phyloP scores from a whole-genome alignment of 164 flowering plant species.

The Euptelea pleiosperma region DNA sequence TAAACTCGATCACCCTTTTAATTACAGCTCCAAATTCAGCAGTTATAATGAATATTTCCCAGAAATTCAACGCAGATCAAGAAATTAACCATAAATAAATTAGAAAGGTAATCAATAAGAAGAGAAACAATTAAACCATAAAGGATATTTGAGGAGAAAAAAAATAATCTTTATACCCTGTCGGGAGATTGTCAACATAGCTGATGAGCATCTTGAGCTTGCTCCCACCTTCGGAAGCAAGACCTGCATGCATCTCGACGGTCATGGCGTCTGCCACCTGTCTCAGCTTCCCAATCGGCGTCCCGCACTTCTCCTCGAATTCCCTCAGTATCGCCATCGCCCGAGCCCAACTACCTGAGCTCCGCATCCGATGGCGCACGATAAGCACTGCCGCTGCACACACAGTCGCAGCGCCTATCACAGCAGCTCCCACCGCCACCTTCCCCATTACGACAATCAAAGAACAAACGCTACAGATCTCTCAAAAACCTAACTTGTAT shows the following conservation, averaged over 20 bases:
- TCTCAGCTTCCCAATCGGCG: constrained; percentile 53
- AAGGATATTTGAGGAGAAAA: constrained; percentile 3
- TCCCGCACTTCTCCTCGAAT: constrained; percentile 65
- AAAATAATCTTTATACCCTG: constrained; percentile 45
- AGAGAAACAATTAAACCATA: not conserved
- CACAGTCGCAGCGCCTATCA: constrained; percentile 71
- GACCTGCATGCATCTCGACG: constrained; percentile 95
- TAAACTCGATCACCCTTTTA: no score
- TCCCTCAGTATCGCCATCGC: constrained; percentile 66
- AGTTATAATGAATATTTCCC: not conserved
- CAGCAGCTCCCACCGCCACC: constrained; percentile 68
- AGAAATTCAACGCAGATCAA: no score
- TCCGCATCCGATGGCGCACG: constrained; percentile 57
- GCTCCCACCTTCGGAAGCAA: constrained; percentile 90
- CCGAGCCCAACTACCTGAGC: constrained; percentile 53
- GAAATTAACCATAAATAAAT: no score
- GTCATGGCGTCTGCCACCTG: constrained; percentile 92
- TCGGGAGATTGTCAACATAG: constrained; percentile 85
- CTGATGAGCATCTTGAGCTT: constrained; percentile 95
- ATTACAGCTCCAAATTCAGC: no score
- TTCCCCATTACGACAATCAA: constrained; percentile 55
- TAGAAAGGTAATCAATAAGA: not conserved
- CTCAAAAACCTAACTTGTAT: not conserved
- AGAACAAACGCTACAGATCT: no score
- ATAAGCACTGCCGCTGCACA: constrained; percentile 70